A percentile compares a stretch with the other conserved stretches of the same genome.
Evolutionary conservation across 2,329 filamentous ascomycete genomes (phyloP).

Genomic region (Dichotomopilus funicola): DNA sequence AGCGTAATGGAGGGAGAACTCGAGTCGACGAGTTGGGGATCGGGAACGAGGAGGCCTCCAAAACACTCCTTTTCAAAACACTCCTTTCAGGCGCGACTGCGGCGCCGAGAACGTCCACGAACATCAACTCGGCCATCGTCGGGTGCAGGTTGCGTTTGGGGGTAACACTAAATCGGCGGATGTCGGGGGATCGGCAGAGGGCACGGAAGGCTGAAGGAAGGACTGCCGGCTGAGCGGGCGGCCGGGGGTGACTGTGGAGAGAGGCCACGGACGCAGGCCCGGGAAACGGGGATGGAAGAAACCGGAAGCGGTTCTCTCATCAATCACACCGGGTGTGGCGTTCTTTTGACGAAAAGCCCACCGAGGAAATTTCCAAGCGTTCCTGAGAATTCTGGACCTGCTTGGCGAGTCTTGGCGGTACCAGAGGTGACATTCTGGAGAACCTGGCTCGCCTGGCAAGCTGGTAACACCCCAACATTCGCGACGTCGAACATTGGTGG

Average conservation of each 20-base stretch:
- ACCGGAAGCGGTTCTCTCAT: constrained; percentile 10
- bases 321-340: constrained; percentile 1
- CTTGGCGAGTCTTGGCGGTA: not conserved
- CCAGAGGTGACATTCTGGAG: too few relatives aligned
- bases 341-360: not conserved
- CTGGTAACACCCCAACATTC: not conserved
- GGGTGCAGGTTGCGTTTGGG: constrained; percentile 1
- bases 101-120: not conserved
- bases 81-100: not conserved
- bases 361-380: not conserved
- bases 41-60: constrained; percentile 3
- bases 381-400: constrained; percentile 1
- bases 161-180: constrained; percentile 20
- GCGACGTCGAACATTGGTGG: not conserved
- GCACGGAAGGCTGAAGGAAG: constrained; percentile 3
- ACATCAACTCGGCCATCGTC: constrained; percentile 16
- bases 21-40: not conserved
- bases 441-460: too few relatives aligned
- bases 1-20: not conserved
- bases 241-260: not conserved
- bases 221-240: constrained; percentile 18
- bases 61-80: not conserved
- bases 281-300: constrained; percentile 13
- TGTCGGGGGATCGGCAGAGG: constrained; percentile 25
- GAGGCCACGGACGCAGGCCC: constrained; percentile 4